Percentiles rank a stretch among this genome's conserved stretches.
phyloP scores from a whole-genome alignment of 768 basidiomycete genomes.

The Hemileccinum rubropunctum region DNA sequence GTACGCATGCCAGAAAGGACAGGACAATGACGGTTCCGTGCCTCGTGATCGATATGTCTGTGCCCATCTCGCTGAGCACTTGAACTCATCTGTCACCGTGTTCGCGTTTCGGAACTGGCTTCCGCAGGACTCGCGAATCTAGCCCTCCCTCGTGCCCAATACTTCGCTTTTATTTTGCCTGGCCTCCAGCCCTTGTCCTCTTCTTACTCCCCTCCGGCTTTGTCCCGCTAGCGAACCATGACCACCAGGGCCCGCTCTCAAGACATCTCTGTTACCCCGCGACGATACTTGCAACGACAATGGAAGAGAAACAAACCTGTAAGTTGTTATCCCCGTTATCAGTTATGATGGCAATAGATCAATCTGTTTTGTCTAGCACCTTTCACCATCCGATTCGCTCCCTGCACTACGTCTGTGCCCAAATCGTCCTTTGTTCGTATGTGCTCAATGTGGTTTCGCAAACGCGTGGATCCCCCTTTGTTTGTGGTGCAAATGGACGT shows the following conservation, averaged over 20 bases:
- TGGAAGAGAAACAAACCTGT: constrained; percentile 44
- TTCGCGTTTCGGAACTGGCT: constrained; percentile 30
- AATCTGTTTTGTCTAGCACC: constrained; percentile 32
- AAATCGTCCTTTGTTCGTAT: constrained; percentile 44
- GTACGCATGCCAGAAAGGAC: constrained; percentile 24
- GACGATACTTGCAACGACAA: constrained; percentile 37
- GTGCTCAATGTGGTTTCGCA: constrained; percentile 44
- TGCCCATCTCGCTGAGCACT: constrained; percentile 14
- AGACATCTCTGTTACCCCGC: constrained; percentile 24
- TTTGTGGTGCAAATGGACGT: constrained; percentile 51
- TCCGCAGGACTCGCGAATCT: constrained; percentile 23
- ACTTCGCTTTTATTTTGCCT: constrained; percentile 23
- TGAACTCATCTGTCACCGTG: constrained; percentile 14
- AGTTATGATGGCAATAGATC: constrained; percentile 5
- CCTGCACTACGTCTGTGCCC: constrained; percentile 43
- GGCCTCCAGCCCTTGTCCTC: neutral
- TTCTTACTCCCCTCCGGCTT: constrained; percentile 7
- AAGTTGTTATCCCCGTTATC: constrained; percentile 18
- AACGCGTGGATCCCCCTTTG: constrained; percentile 49
- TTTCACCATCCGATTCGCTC: constrained; percentile 45
- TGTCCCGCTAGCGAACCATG: constrained; percentile 11
- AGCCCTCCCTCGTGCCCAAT: constrained; percentile 29
- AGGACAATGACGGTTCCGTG: constrained; percentile 11
- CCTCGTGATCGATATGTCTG: constrained; percentile 22
- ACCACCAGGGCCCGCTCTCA: constrained; percentile 14